Evolutionary conservation across 805 yeast species (phyloP).

Genomic region (Pichia californica): DNA sequence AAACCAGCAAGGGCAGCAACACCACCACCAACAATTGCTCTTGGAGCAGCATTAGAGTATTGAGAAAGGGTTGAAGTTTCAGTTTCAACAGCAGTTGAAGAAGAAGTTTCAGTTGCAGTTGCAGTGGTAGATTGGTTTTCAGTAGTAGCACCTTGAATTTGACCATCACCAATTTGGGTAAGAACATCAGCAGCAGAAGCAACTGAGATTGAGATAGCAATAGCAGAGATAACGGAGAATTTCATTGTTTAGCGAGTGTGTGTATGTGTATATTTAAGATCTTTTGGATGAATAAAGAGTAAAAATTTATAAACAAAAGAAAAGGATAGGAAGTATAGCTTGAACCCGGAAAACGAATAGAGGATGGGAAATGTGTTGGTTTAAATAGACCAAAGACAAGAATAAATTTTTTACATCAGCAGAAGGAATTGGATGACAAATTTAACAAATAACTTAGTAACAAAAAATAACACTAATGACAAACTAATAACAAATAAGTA

Average conservation of each 20-base stretch:
- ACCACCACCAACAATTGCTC: constrained; percentile 23
- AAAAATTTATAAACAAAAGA: not conserved
- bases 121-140: constrained; percentile 11
- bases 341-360: too few species aligned
- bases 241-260: constrained; percentile 16
- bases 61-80: constrained; percentile 13
- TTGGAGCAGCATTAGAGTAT: constrained; percentile 19
- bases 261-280: not conserved
- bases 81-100: constrained; percentile 22
- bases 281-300: constrained; percentile 1
- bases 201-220: constrained; percentile 29
- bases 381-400: not conserved
- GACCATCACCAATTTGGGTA: too few species aligned
- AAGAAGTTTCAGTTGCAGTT: constrained; percentile 11
- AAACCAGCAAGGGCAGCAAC: constrained; percentile 25
- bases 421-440: too few species aligned
- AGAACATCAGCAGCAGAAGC: constrained; percentile 32
- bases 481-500: too few species aligned
- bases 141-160: constrained; percentile 39
- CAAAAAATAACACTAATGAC: too few species aligned
- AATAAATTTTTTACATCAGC: too few species aligned
- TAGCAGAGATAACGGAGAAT: constrained; percentile 16
- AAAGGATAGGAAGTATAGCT: not conserved
- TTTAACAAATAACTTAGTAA: too few species aligned
- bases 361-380: too few species aligned